A percentile compares a stretch with the other conserved stretches of the same genome.
Evolutionary conservation across 78 protist genomes (phyloP).

Genomic region (Diacronema lutheri): DNA sequence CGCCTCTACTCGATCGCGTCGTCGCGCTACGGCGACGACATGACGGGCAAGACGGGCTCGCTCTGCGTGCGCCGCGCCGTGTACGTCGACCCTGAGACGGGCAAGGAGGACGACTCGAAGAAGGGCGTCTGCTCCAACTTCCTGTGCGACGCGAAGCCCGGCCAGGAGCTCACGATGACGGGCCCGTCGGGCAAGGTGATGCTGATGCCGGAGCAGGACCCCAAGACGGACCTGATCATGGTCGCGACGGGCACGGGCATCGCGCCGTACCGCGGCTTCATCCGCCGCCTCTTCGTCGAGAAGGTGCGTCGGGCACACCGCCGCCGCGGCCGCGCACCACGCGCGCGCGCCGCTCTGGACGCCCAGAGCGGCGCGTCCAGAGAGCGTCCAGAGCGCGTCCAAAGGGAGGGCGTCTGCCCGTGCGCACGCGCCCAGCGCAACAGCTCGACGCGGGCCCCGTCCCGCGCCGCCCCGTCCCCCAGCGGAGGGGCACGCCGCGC

Average conservation of each 20-base stretch:
- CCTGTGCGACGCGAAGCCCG: conserved; percentile 46
- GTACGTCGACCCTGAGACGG: conserved; percentile 41
- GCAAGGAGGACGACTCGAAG: conserved; percentile 44
- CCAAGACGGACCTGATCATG: conserved; percentile 36
- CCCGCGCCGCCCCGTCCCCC: no score
- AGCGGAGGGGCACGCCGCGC: no score
- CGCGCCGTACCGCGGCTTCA: conserved; percentile 51
- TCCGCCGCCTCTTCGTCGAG: conserved; percentile 56
- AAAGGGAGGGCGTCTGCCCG: not conserved
- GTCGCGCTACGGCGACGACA: conserved; percentile 43
- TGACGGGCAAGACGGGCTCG: conserved; percentile 37
- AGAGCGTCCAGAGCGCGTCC: not conserved
- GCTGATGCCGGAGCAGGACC: conserved; percentile 51
- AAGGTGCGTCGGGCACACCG: conserved; percentile 3
- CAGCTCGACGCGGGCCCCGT: no score
- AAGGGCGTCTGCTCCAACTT: conserved; percentile 59
- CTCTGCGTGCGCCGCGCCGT: conserved; percentile 56
- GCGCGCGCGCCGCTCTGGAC: no score
- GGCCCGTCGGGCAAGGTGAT: conserved; percentile 49
- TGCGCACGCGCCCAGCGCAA: no score
- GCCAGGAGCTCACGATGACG: conserved; percentile 33
- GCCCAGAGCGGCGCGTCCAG: not conserved
- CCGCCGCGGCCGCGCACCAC: not conserved
- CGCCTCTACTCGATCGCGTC: conserved; percentile 59
- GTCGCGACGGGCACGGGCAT: conserved; percentile 54